Base-by-base conservation (phyloP, 495 filamentous ascomycete species). In the Lasiosphaeriaceae sp. region DNA sequence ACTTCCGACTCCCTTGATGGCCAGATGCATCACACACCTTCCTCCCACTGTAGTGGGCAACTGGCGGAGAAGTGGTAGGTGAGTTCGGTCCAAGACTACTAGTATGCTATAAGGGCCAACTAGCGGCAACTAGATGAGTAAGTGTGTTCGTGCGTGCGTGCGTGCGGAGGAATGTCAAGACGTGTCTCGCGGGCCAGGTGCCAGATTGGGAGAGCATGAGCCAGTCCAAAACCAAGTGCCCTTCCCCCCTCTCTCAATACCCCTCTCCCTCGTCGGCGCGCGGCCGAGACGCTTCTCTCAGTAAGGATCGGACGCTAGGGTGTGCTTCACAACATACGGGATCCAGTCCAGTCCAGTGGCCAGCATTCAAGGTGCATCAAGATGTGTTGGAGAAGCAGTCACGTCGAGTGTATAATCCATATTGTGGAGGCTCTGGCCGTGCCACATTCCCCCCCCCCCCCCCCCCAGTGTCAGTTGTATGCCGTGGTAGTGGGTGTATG, bases 401-500 rank as follows among this genome's bases (percentile, higher is more conserved):
- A 39, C 21, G 24, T 16, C n/a, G 23, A n/a, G 34, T 2, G 29
- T 12, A 11, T 8, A 41, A 22, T 20, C 12, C 9, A 16, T 52
- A 52, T 58, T 59, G 63, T 58, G 66, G 63, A 68, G 66, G 66
- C 63, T 66, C 55, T 66, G 63, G 59, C 57, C 43, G 44, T 55
- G 56, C 54, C 52, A 39, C 59, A 57, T 45, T 26, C 52, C 31
- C 43, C 55, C 34, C n/a, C n/a, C n/a, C n/a, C n/a, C n/a, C n/a
- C n/a, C n/a, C n/a, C n/a, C n/a, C n/a, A n/a, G n/a, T n/a, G n/a
- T n/a, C n/a, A n/a, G n/a, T n/a, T n/a, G n/a, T n/a, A n/a, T n/a
- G n/a, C n/a, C n/a, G n/a, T n/a, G n/a, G n/a, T n/a, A n/a, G 21
- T 46, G 45, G 52, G 59, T 45, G 52, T 48, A 59, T 61, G 59